Base-by-base conservation (phyloP, 2,329 filamentous ascomycete genomes). In the Macroventuria anomochaeta region DNA sequence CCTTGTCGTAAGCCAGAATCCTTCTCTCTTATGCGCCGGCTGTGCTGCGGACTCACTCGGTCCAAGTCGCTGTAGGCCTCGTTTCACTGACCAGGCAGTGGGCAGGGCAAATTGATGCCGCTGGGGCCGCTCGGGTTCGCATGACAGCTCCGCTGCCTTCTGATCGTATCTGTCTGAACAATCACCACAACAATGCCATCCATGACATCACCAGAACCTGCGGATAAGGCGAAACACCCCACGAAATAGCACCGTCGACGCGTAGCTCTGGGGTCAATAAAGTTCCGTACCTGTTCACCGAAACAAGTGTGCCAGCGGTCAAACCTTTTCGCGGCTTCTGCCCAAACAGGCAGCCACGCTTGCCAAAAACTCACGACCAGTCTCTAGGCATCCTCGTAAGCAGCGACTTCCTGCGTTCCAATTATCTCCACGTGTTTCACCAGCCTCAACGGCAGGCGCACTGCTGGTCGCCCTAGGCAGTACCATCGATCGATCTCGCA, bases 391-490 rank as follows among this genome's bases (percentile, higher is more conserved):
- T 12, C 15, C 17, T 41, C 21, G 15, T 32, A 15, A 21, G 28
- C 40, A 39, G 43, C 26, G 18, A 33, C 42, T 29, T 42, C 31
- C 41, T 42, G 47, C 25, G 51, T 54, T 20, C 44, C 44, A 36
- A 29, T 37, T 15, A 54, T 54, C 37, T 47, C 31, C 51, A 51
- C 33, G 48, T 53, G 61, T 61, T 63, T 63, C 59, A 59, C 48
- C 46, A 54, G 17, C 41, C 34, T 37, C 49, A 43, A 47, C 25
- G 21, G 36, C 51, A 54, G 36, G 46, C 31, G 23, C 46, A 31
- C 49, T 36, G 46, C 43, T 53, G 15, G 39, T 40, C 46, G 46
- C 40, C 32, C n/a, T 26, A 7, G 11, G 21, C 18, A 13, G 26
- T 39, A 20, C n/a, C 33, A 39, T 57, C 33, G 43, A 46, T 34